These are phyloP conservation scores for Pyrenula massariospora DNA, from an alignment of 495 filamentous ascomycete species.

Conservation along the genomic window DNA sequence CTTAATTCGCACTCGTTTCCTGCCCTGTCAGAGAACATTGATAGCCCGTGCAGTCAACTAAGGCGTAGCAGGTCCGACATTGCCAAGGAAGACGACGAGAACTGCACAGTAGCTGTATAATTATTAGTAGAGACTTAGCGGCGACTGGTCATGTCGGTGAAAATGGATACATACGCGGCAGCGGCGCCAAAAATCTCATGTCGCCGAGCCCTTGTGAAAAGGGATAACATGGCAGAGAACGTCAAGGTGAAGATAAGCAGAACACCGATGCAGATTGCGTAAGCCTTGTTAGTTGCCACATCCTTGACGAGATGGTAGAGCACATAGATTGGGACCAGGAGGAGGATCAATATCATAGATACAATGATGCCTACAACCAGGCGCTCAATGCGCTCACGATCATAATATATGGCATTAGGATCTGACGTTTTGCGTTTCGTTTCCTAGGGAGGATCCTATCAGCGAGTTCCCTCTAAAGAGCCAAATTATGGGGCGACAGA, in stretches of 20 bases:
- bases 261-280: slow-evolving; percentile 10
- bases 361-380: no score
- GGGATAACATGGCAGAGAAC: slow-evolving; percentile 21
- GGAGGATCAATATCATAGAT: slow-evolving; percentile 21
- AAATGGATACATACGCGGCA: slow-evolving; percentile 18
- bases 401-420: no score
- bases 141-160: neutral
- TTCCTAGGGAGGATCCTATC: neutral
- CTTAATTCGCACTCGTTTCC: no score
- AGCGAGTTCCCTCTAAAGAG: slow-evolving; percentile 15
- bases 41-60: no score
- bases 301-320: slow-evolving; percentile 24
- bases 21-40: no score
- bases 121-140: neutral
- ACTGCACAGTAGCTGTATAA: slow-evolving; percentile 15
- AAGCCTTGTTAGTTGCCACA: slow-evolving; percentile 5
- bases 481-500: slow-evolving; percentile 12
- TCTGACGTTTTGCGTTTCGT: neutral
- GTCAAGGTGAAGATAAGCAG: slow-evolving; percentile 20
- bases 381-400: no score
- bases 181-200: slow-evolving; percentile 32
- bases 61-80: no score
- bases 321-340: slow-evolving; percentile 25
- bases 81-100: slow-evolving; percentile 16
- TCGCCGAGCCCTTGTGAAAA: slow-evolving; percentile 23